Evolutionary conservation across 2,329 filamentous ascomycete species (phyloP), one percentile per base, ranked within the genome.

Genomic region (Chaetomiaceae sp.): DNA sequence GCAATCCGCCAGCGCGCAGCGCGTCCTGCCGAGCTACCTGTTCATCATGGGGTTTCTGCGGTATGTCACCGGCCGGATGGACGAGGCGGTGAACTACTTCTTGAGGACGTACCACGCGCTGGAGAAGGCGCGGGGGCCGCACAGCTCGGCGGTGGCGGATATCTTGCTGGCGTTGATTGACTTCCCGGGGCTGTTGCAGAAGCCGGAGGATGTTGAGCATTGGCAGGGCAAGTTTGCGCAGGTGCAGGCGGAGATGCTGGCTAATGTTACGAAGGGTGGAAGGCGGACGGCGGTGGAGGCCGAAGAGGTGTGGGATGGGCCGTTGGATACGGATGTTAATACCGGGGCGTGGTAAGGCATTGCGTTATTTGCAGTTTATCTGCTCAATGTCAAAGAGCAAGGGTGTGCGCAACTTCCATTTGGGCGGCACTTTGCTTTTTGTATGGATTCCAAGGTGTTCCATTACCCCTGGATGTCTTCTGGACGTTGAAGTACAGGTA

Each of bases 41-140:
- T 56, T 56, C 39, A 27, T 56, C 54, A 53, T 49, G 40, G 54
- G 54, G 34, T 56, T 56, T 33, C 27, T 53, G 14, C 45, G 54
- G 33, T 53, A 56, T 23, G 49, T 50, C 23, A 56, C 54, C 2
- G 22, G 40, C 39, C 14, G 54, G 6, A 43, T 39, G 45, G 49
- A 52, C 14, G 54, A 56, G 40, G 54, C 54, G 2, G 29, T 49
- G 12, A 56, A 56, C 29, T 56, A 56, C 49, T 56, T 56, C 14
- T 9, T 56, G 19, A 45, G 46, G 49, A 56, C 54, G 11, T 56
- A 56, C 49, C n/a, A 22, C 23, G 45, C 40, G 8, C 49, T 56
- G 14, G 54, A 53, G 36, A 48, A 49, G 34, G 36, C 29, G 4
- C 39, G 49, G 2, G 54, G 53, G 2, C 34, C 49, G 3, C 14